These are phyloP conservation scores for Mucor indicus DNA, from an alignment of 371 early-diverging fungal species.

Conservation along the genomic window DNA sequence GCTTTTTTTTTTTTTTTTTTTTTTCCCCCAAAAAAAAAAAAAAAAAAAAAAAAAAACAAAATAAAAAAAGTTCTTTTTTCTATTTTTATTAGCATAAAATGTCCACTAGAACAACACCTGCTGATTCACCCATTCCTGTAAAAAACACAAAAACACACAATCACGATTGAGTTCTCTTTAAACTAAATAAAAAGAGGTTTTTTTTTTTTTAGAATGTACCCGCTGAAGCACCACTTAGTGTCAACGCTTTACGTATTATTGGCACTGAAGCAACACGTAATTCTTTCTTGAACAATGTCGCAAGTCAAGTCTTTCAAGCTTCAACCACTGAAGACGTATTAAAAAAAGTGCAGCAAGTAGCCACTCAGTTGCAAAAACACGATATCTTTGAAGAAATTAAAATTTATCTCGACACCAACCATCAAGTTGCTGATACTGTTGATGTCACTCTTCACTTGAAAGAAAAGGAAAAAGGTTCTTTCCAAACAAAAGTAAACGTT, in stretches of 20 bases:
- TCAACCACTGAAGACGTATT: conserved; percentile 61
- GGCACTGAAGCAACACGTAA: conserved; percentile 36
- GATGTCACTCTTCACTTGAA: conserved; percentile 60
- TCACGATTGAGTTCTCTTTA: too few species aligned
- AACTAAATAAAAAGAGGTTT: too few species aligned
- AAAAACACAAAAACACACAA: too few species aligned
- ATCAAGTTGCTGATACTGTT: conserved; percentile 44
- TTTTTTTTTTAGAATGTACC: conserved; percentile 12
- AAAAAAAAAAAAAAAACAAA: too few species aligned
- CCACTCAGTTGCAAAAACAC: conserved; percentile 61
- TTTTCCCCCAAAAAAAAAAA: too few species aligned
- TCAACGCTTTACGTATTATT: conserved; percentile 35
- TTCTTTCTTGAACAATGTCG: conserved; percentile 40
- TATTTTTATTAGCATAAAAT: too few species aligned
- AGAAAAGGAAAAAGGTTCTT: conserved; percentile 35
- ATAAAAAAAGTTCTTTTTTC: too few species aligned
- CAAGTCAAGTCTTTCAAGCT: conserved; percentile 41
- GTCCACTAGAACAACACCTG: too few species aligned
- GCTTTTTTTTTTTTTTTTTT: too few species aligned
- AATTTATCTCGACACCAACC: conserved; percentile 62
- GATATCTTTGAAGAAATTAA: conserved; percentile 75
- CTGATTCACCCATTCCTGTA: too few species aligned
- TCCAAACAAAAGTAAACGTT: conserved; percentile 28
- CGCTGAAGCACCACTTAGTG: conserved; percentile 42
- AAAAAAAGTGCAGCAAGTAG: conserved; percentile 54